These are phyloP conservation scores for Chaetomium sp. DNA, from an alignment of 2,329 filamentous ascomycete species.

Conservation along the genomic window DNA sequence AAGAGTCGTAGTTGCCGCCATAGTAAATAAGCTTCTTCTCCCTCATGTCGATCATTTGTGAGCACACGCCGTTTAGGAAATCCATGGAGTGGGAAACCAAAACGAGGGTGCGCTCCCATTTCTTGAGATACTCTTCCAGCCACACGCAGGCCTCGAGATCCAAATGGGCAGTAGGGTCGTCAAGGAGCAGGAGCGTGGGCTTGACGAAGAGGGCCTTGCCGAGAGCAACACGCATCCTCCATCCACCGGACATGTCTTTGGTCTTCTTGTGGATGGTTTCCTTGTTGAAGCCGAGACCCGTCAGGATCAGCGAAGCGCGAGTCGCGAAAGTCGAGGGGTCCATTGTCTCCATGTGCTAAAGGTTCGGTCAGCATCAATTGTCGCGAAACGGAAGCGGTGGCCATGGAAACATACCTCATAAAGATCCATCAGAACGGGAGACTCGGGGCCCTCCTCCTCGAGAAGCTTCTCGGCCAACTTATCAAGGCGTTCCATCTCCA, in stretches of 20 bases:
- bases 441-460: conserved; percentile 90
- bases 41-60: conserved; percentile 98
- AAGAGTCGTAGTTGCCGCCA: conserved; percentile 99
- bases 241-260: conserved; percentile 99
- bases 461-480: conserved; percentile 85
- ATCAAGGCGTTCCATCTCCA: conserved; percentile 88
- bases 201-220: conserved; percentile 98
- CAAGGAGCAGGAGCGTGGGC: conserved; percentile 90
- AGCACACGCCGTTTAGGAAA: conserved; percentile 98
- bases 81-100: conserved; percentile 98
- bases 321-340: conserved; percentile 96
- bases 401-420: conserved; percentile 73
- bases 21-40: conserved; percentile 89
- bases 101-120: conserved; percentile 96
- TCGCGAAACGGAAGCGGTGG: not conserved
- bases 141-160: conserved; percentile 99
- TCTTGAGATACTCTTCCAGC: conserved; percentile 99
- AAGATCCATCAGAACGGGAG: conserved; percentile 84
- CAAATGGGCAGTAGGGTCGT: conserved; percentile 98
- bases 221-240: conserved; percentile 98
- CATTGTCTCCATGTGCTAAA: conserved; percentile 95
- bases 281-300: conserved; percentile 99
- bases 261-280: conserved; percentile 97
- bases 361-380: conserved; percentile 28
- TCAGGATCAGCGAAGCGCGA: conserved; percentile 92